phyloP scores from a whole-genome alignment of 441 rosid genomes.

The Syzygium syzygioides region DNA sequence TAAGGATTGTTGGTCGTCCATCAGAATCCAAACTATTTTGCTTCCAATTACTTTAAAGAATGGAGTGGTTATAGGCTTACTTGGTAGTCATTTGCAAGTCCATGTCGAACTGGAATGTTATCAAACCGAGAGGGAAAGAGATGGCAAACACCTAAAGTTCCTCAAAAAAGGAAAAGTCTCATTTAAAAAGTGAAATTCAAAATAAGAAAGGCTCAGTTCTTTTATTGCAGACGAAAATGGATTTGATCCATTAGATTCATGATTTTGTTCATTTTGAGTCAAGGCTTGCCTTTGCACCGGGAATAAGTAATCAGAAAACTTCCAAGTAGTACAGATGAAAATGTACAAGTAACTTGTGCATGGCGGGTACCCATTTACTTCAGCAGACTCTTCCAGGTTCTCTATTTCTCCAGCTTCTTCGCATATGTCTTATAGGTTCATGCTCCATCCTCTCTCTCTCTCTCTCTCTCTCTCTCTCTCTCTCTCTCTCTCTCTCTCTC shows the following conservation, averaged over 20 bases:
- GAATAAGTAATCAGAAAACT: background rate
- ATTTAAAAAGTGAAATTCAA: background rate
- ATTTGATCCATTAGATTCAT: background rate
- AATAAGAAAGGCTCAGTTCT: background rate
- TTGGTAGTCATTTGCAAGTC: background rate
- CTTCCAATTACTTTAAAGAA: background rate
- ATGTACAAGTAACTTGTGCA: rapidly evolving
- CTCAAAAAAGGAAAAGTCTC: too few species aligned
- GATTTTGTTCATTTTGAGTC: background rate
- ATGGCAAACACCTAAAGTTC: background rate
- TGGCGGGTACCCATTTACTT: background rate
- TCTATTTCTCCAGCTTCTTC: background rate
- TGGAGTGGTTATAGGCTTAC: background rate
- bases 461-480: too few species aligned
- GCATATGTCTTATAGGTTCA: background rate
- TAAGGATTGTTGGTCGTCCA: background rate
- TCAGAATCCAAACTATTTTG: background rate
- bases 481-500: too few species aligned
- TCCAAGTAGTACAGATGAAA: background rate
- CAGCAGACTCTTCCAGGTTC: background rate
- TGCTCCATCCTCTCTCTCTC: too few species aligned
- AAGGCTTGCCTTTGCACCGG: background rate
- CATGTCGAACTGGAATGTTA: background rate
- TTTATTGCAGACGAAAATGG: background rate
- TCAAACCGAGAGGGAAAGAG: background rate